Conservation (phyloP, 805 yeast genomes). For the Cyberlindnera samutprakarnensis region DNA sequence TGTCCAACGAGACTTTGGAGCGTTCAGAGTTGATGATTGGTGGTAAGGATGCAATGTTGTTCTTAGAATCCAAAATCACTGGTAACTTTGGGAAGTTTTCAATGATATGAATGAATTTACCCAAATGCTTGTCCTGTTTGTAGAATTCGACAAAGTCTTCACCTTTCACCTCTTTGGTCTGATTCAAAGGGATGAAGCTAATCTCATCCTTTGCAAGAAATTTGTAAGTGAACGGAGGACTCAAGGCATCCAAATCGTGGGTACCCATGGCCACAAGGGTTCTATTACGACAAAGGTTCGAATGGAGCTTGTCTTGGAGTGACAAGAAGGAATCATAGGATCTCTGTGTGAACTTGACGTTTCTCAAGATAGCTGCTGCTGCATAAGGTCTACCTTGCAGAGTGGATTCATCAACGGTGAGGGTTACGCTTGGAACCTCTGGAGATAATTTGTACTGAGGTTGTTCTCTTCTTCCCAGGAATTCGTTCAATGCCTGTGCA, state of each 20-base stretch:
- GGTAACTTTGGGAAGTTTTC: conserved; percentile 87
- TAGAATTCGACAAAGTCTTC: conserved; percentile 79
- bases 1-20: conserved; percentile 78
- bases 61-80: conserved; percentile 70
- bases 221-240: conserved; percentile 81
- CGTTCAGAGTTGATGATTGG: conserved; percentile 93
- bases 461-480: conserved; percentile 57
- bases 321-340: conserved; percentile 92
- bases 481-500: conserved; percentile 89
- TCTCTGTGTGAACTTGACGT: conserved; percentile 73
- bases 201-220: conserved; percentile 76
- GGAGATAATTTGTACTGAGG: conserved; percentile 64
- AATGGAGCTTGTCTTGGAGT: conserved; percentile 91
- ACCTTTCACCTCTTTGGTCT: conserved; percentile 64
- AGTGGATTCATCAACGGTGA: conserved; percentile 74
- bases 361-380: conserved; percentile 88
- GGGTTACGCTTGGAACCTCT: conserved; percentile 49
- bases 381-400: conserved; percentile 81
- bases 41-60: conserved; percentile 84
- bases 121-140: conserved; percentile 82
- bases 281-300: conserved; percentile 95
- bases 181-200: conserved; percentile 69
- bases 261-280: conserved; percentile 98
- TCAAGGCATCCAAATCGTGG: conserved; percentile 79
- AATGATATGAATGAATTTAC: conserved; percentile 83